A percentile compares a stretch with the other conserved stretches of the same genome.
phyloP scores from a whole-genome alignment of 805 yeast genomes.

The Sungouiozyma ichnusensis region DNA sequence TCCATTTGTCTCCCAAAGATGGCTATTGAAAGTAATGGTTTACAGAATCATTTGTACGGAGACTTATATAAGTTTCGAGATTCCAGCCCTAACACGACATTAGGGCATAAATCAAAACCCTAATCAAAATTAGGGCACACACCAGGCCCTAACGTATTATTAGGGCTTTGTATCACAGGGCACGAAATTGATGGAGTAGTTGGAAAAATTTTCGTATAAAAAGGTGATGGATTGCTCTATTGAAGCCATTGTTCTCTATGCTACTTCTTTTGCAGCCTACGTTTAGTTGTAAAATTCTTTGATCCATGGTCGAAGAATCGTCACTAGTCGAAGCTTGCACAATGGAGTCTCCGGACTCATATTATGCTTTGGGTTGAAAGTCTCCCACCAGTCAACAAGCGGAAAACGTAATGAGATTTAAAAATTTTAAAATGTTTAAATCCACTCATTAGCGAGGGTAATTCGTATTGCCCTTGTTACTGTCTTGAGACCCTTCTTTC shows the following conservation, averaged over 20 bases:
- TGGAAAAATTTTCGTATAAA: not conserved
- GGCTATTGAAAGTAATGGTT: too few species aligned
- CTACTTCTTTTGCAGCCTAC: not conserved
- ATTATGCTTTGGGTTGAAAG: constrained; percentile 68
- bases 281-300: not conserved
- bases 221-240: not conserved
- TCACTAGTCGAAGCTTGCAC: constrained; percentile 56
- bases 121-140: not conserved
- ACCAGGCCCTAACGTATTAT: not conserved
- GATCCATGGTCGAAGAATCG: constrained; percentile 69
- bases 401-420: constrained; percentile 48
- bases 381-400: constrained; percentile 64
- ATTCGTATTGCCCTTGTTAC: not conserved
- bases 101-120: not conserved
- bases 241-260: not conserved
- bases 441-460: constrained; percentile 27
- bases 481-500: not conserved
- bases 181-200: not conserved
- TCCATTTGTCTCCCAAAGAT: too few species aligned
- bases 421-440: constrained; percentile 29
- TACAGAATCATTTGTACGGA: too few species aligned
- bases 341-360: constrained; percentile 29
- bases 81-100: not conserved
- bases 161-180: not conserved
- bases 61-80: not conserved